Conservation (phyloP, 352 stramenopile species). For the Aphanomyces stellatus region DNA sequence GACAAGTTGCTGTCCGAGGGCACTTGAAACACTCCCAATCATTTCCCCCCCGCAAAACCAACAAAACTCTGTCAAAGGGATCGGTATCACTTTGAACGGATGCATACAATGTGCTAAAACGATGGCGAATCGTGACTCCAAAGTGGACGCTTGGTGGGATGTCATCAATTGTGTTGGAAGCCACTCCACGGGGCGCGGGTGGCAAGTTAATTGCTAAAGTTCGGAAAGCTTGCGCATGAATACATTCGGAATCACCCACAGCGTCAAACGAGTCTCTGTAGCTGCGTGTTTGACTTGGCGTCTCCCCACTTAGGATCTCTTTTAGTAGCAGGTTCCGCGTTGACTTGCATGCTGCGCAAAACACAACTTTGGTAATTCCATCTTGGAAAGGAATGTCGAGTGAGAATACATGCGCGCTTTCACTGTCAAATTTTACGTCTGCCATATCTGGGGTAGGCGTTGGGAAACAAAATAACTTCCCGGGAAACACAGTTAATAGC, state of each 20-base stretch:
- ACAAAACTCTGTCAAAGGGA: not conserved
- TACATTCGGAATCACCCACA: not conserved
- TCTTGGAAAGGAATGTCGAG: not conserved
- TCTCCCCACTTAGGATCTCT: not conserved
- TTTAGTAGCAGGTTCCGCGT: not conserved
- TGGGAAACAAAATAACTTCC: not conserved
- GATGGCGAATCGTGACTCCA: not conserved
- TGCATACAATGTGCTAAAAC: not conserved
- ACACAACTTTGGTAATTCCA: not conserved
- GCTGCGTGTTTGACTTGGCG: not conserved
- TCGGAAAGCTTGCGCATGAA: not conserved
- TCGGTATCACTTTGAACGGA: not conserved
- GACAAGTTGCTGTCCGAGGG: not conserved
- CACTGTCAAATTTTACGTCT: not conserved
- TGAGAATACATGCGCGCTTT: not conserved
- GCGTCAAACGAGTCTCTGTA: not conserved
- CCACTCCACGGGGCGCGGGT: no score
- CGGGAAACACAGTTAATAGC: not conserved
- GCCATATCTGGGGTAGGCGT: not conserved
- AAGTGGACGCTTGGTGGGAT: not conserved
- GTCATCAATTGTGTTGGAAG: not conserved
- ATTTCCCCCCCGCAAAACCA: not conserved
- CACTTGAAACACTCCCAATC: not conserved
- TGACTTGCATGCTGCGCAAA: not conserved
- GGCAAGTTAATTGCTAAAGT: not conserved